Evolutionary conservation across 805 yeast genomes (phyloP).

Genomic region (Pichia gijzeniarum): DNA sequence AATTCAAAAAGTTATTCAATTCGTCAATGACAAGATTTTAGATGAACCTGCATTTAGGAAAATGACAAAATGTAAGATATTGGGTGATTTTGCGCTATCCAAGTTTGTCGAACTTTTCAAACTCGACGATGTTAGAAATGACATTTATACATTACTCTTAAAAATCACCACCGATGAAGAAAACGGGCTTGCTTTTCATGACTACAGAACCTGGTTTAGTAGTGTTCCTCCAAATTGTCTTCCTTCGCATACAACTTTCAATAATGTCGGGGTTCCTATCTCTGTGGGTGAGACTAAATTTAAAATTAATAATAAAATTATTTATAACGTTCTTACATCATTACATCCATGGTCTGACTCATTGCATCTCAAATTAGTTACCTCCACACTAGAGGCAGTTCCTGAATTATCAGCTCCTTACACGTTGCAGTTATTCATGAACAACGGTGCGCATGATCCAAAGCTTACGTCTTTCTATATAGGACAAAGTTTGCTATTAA

Average conservation of each 20-base stretch:
- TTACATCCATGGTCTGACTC: slow-evolving; percentile 81
- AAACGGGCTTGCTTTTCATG: slow-evolving; percentile 40
- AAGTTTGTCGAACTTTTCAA: slow-evolving; percentile 48
- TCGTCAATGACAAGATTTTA: slow-evolving; percentile 46
- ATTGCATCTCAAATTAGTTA: slow-evolving; percentile 49
- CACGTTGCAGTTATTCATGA: slow-evolving; percentile 44
- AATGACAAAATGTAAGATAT: slow-evolving; percentile 63
- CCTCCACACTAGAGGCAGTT: slow-evolving; percentile 42
- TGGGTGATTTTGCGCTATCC: slow-evolving; percentile 69
- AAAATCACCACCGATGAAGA: slow-evolving; percentile 44
- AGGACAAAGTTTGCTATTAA: slow-evolving; percentile 58
- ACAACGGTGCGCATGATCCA: slow-evolving; percentile 74
- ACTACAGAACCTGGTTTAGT: slow-evolving; percentile 47
- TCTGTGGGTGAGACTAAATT: slow-evolving; percentile 45
- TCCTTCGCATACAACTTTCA: slow-evolving; percentile 1
- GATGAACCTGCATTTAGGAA: slow-evolving; percentile 56
- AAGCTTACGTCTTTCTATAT: slow-evolving; percentile 77
- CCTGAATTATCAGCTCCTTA: slow-evolving; percentile 77
- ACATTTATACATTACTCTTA: slow-evolving; percentile 41
- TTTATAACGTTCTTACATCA: slow-evolving; percentile 53
- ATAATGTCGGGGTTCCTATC: slow-evolving; percentile 36
- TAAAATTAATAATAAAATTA: slow-evolving; percentile 59
- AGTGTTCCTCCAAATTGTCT: slow-evolving; percentile 16
- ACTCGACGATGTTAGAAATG: slow-evolving; percentile 29
- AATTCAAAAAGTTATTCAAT: slow-evolving; percentile 35